Conservation (phyloP, 2,329 filamentous ascomycete genomes). For the Coniochaeta sp. region DNA sequence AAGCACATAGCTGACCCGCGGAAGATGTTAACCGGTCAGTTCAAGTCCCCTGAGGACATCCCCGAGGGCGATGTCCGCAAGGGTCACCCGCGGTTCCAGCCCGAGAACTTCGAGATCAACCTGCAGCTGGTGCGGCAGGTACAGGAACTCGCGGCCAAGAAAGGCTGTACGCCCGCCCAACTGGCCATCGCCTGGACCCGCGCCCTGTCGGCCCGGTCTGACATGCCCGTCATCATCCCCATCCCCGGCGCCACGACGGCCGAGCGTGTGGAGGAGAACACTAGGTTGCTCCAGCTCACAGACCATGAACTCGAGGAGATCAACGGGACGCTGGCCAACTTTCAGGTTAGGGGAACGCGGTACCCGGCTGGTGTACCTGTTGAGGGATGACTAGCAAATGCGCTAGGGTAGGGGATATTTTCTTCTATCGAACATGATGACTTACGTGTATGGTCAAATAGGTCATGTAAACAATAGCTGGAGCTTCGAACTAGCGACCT, state of each 20-base stretch:
- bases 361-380: conserved; percentile 25
- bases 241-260: conserved; percentile 58
- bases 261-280: conserved; percentile 54
- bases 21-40: conserved; percentile 47
- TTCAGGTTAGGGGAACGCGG: conserved; percentile 37
- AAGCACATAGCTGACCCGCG: conserved; percentile 21
- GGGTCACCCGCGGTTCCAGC: conserved; percentile 52
- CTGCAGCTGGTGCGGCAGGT: conserved; percentile 53
- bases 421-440: no score
- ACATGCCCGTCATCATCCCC: conserved; percentile 53
- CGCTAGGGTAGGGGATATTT: no score
- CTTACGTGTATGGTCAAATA: no score
- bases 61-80: conserved; percentile 40
- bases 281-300: conserved; percentile 39
- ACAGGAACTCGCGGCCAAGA: conserved; percentile 49
- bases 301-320: conserved; percentile 43
- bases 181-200: conserved; percentile 60
- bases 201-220: conserved; percentile 39
- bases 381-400: no score
- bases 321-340: conserved; percentile 37
- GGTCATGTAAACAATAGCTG: no score
- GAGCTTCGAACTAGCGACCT: no score
- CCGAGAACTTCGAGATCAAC: conserved; percentile 58
- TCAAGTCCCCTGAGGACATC: conserved; percentile 48
- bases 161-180: conserved; percentile 55